Evolutionary conservation across 352 stramenopile species (phyloP).

Genomic region (Phytophthora hibernalis): DNA sequence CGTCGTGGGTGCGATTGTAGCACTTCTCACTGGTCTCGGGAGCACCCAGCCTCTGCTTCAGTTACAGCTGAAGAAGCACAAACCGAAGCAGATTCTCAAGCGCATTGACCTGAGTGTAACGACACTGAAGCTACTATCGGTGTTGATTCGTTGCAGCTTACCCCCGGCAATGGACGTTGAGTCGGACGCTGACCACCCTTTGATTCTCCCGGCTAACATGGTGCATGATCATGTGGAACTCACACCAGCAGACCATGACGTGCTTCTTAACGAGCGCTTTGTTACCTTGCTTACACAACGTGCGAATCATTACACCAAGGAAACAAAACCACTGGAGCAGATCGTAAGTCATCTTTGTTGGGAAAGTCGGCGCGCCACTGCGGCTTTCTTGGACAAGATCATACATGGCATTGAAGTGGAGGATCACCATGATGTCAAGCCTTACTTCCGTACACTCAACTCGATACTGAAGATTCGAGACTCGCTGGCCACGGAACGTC

Average conservation of each 20-base stretch:
- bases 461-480: constrained; percentile 83
- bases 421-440: constrained; percentile 88
- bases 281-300: constrained; percentile 79
- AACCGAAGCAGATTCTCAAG: constrained; percentile 78
- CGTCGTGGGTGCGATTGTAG: constrained; percentile 78
- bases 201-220: constrained; percentile 67
- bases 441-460: constrained; percentile 90
- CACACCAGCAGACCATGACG: constrained; percentile 59
- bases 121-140: constrained; percentile 76
- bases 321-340: constrained; percentile 83
- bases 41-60: constrained; percentile 69
- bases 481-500: constrained; percentile 62
- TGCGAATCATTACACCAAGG: constrained; percentile 75
- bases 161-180: constrained; percentile 76
- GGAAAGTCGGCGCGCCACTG: constrained; percentile 71
- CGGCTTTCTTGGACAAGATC: constrained; percentile 67
- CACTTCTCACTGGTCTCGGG: constrained; percentile 66
- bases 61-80: constrained; percentile 72
- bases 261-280: constrained; percentile 81
- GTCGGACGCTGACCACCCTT: constrained; percentile 31
- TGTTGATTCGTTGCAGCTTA: constrained; percentile 74
- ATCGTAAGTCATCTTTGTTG: constrained; percentile 83
- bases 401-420: constrained; percentile 79
- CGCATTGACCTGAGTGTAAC: constrained; percentile 77
- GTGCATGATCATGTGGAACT: constrained; percentile 76